phyloP scores from a whole-genome alignment of 106 monocot genomes.

The Acorus gramineus region DNA sequence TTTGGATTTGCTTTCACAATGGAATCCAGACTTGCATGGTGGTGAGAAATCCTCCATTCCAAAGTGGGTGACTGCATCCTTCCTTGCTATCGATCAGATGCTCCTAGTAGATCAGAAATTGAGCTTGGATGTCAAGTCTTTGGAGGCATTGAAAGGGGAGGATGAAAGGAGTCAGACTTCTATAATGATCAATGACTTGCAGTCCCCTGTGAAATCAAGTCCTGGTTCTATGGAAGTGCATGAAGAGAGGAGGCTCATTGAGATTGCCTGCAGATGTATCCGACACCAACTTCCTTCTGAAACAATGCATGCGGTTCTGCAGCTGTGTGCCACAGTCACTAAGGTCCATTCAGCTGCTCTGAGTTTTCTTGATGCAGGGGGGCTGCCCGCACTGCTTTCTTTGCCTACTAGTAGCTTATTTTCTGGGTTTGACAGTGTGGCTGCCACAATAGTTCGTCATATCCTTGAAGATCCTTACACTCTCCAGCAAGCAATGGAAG shows the following conservation, averaged over 20 bases:
- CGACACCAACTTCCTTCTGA: conserved; percentile 74
- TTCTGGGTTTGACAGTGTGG: conserved; percentile 84
- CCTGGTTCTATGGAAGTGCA: conserved; percentile 35
- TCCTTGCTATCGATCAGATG: conserved; percentile 87
- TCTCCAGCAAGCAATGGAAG: conserved; percentile 97
- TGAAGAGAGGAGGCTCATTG: conserved; percentile 71
- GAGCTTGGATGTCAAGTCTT: conserved; percentile 26
- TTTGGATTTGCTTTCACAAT: conserved; percentile 68
- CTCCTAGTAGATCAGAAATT: conserved; percentile 75
- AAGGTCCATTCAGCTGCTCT: conserved; percentile 83
- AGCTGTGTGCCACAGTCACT: conserved; percentile 88
- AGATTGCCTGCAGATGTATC: conserved; percentile 84
- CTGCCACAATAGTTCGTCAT: conserved; percentile 79
- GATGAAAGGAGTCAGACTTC: conserved; percentile 25
- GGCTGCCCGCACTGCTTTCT: conserved; percentile 64
- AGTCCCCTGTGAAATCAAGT: conserved; percentile 10
- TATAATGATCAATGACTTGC: conserved; percentile 35
- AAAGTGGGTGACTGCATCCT: conserved; percentile 87
- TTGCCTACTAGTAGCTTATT: conserved; percentile 79
- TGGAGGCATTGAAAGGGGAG: conserved; percentile 58
- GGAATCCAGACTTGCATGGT: conserved; percentile 33
- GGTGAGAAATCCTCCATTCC: conserved; percentile 55
- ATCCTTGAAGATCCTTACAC: conserved; percentile 97
- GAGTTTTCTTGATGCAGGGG: conserved; percentile 76
- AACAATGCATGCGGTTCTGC: conserved; percentile 89